phyloP scores from a whole-genome alignment of 2,329 filamentous ascomycete species.

The Coccinonectria pachysandricola region DNA sequence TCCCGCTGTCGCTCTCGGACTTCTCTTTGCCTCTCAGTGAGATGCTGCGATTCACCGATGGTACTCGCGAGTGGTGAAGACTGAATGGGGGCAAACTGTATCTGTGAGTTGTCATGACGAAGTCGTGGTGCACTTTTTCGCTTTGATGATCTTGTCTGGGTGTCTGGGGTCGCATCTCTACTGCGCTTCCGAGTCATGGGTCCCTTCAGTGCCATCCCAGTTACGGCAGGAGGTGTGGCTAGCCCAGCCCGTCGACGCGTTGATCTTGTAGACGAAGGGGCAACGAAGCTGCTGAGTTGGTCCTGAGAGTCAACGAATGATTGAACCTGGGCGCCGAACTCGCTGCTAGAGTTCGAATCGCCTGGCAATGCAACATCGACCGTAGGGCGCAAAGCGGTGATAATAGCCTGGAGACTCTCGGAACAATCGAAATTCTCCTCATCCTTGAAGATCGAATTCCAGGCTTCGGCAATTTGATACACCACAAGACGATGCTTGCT shows the following conservation, averaged over 20 bases:
- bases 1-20: constrained; percentile 63
- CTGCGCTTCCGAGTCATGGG: constrained; percentile 18
- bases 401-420: constrained; percentile 46
- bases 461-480: constrained; percentile 41
- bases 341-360: constrained; percentile 27
- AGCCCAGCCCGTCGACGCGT: constrained; percentile 15
- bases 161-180: constrained; percentile 19
- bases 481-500: constrained; percentile 47
- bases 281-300: constrained; percentile 28
- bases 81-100: constrained; percentile 63
- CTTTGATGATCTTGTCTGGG: constrained; percentile 15
- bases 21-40: constrained; percentile 74
- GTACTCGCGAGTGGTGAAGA: constrained; percentile 39
- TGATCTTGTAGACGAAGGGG: constrained; percentile 21
- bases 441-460: constrained; percentile 61
- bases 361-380: constrained; percentile 37
- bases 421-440: constrained; percentile 55
- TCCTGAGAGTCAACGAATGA: constrained; percentile 41
- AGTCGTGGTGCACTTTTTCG: constrained; percentile 38
- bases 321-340: constrained; percentile 28
- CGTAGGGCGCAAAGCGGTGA: constrained; percentile 50
- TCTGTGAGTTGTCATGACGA: constrained; percentile 73
- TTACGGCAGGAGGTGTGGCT: constrained; percentile 5
- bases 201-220: constrained; percentile 12
- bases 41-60: constrained; percentile 57